Percentiles rank a stretch among this genome's conserved stretches.
phyloP scores from a whole-genome alignment of 257 asterid genomes.

The Anisodus acutangulus region DNA sequence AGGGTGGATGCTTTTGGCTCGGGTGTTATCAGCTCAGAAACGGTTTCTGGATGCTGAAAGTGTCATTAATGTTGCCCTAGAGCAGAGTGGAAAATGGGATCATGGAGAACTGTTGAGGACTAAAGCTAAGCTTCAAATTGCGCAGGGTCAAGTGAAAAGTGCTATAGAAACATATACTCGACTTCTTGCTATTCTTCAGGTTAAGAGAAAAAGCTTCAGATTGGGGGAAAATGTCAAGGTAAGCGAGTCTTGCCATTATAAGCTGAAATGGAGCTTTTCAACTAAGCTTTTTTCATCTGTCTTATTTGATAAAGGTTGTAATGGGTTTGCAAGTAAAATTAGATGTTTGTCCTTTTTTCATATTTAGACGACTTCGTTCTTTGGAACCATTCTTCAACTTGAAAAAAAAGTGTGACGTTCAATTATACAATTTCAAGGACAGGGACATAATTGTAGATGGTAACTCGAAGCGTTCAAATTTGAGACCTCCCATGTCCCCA shows the following conservation, averaged over 20 bases:
- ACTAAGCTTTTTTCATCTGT: neutral
- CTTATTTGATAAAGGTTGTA: neutral
- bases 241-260: constrained; percentile 32
- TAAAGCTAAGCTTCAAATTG: constrained; percentile 83
- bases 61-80: constrained; percentile 63
- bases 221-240: constrained; percentile 59
- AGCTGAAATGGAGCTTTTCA: constrained; percentile 20
- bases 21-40: constrained; percentile 77
- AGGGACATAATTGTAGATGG: constrained; percentile 24
- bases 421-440: constrained; percentile 46
- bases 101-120: constrained; percentile 77
- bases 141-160: constrained; percentile 67
- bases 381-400: too few relatives aligned
- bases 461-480: neutral
- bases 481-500: neutral
- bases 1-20: constrained; percentile 80
- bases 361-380: too few relatives aligned
- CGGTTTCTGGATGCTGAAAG: constrained; percentile 63
- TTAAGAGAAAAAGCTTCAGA: constrained; percentile 68
- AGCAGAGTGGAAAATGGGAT: constrained; percentile 86
- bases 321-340: constrained; percentile 16
- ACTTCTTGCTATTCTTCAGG: constrained; percentile 80
- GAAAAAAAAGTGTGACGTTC: neutral
- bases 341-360: neutral
- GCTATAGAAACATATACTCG: constrained; percentile 74